These are phyloP conservation scores for Ascochyta rabiei DNA, from an alignment of 2,329 filamentous ascomycete genomes.

Conservation along the genomic window DNA sequence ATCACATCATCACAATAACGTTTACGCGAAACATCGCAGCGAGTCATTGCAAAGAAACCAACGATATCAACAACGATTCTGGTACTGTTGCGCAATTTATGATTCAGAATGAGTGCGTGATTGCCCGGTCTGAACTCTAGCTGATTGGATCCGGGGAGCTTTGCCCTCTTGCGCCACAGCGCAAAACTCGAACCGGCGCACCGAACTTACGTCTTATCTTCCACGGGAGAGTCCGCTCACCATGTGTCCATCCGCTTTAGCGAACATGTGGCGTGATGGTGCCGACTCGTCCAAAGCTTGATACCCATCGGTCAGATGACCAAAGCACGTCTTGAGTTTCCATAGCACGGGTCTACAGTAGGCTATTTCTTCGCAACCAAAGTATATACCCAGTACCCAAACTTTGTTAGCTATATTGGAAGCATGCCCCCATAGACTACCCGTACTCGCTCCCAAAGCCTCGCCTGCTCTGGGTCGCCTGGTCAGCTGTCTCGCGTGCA, in stretches of 20 bases:
- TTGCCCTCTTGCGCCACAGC: slow-evolving; percentile 1
- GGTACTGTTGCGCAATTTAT: slow-evolving; percentile 6
- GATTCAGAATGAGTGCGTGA: not conserved
- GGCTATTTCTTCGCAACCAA: not conserved
- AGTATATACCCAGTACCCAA: not conserved
- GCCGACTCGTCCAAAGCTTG: not conserved
- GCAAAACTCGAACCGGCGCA: not conserved
- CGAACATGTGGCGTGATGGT: not conserved
- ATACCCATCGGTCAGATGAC: not conserved
- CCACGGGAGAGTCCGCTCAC: not conserved
- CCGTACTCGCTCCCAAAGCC: too few species aligned
- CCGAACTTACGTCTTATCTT: not conserved
- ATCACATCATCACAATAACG: not conserved
- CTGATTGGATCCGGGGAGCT: not conserved
- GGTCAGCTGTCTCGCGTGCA: too few species aligned
- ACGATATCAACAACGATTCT: not conserved
- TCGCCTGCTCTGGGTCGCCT: too few species aligned
- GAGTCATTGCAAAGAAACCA: not conserved
- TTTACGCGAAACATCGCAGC: not conserved
- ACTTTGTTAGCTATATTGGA: not conserved
- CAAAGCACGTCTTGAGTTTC: not conserved
- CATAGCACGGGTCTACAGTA: not conserved
- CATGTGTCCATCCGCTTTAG: not conserved
- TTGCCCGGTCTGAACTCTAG: slow-evolving; percentile 1
- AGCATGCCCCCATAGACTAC: not conserved